These are phyloP conservation scores for Sarcocystis neurona DNA, from an alignment of 169 alveolate species.

Conservation along the genomic window DNA sequence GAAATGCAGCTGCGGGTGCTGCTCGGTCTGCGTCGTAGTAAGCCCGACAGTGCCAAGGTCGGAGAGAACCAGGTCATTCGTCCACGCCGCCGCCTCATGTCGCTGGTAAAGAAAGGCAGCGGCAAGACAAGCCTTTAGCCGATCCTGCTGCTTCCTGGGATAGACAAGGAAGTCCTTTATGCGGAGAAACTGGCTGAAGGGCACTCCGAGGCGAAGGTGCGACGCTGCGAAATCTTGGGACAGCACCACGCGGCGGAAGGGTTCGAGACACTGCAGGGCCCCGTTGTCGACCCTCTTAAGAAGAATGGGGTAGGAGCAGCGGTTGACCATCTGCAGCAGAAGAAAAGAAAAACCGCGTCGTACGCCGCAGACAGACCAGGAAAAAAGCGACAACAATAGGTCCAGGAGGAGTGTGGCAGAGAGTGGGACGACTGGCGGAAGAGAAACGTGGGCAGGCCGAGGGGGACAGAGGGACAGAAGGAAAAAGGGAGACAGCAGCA, in stretches of 20 bases:
- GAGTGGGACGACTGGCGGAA: too few species aligned
- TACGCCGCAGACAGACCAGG: too few species aligned
- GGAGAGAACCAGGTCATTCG: slow-evolving; percentile 36
- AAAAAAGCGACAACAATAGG: too few species aligned
- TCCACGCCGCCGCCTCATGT: slow-evolving; percentile 56
- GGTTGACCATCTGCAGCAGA: slow-evolving; percentile 44
- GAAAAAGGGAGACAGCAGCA: too few species aligned
- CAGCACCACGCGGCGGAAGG: slow-evolving; percentile 44
- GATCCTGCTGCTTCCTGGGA: not conserved
- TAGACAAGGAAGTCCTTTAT: slow-evolving; percentile 34
- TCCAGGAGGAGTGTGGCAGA: too few species aligned
- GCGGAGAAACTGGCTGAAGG: slow-evolving; percentile 15
- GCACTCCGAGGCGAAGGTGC: slow-evolving; percentile 41
- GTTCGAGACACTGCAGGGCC: slow-evolving; percentile 35
- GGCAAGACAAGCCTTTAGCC: slow-evolving; percentile 32
- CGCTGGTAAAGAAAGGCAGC: slow-evolving; percentile 33
- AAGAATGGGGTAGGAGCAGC: slow-evolving; percentile 36
- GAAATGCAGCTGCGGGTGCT: slow-evolving; percentile 76
- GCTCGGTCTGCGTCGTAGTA: slow-evolving; percentile 51
- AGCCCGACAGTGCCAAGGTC: slow-evolving; percentile 45
- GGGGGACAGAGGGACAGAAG: too few species aligned
- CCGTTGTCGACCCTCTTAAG: slow-evolving; percentile 51
- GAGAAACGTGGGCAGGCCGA: too few species aligned
- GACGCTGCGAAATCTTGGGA: slow-evolving; percentile 61
- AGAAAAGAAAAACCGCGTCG: too few species aligned